Percentiles rank a stretch among this genome's conserved stretches.
phyloP scores from a whole-genome alignment of 176 grass and related monocot genomes.

The Poa pratensis region DNA sequence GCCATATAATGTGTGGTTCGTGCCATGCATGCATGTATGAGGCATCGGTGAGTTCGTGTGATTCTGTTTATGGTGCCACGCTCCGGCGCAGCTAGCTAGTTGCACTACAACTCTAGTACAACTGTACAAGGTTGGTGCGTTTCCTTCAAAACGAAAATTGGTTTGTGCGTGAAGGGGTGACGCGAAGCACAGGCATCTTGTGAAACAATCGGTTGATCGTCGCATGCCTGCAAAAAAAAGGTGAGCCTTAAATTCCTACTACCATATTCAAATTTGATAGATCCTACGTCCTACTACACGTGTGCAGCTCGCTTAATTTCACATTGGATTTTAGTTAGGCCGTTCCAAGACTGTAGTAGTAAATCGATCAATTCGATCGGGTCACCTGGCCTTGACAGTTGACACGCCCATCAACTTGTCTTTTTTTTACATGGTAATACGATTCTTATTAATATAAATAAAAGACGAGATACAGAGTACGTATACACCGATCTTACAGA shows the following conservation, averaged over 20 bases:
- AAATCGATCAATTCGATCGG: too few species aligned
- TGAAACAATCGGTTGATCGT: slow-evolving; percentile 38
- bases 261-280: slow-evolving; percentile 16
- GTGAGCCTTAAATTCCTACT: too few species aligned
- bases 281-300: too few species aligned
- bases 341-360: neutral
- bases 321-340: neutral
- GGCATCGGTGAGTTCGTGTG: slow-evolving; percentile 31
- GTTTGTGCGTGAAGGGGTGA: neutral
- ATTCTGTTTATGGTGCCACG: slow-evolving; percentile 56
- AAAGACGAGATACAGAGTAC: too few species aligned
- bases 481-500: too few species aligned
- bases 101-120: too few species aligned
- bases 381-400: too few species aligned
- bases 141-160: neutral
- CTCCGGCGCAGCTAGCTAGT: slow-evolving; percentile 40
- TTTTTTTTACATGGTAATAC: too few species aligned
- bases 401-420: too few species aligned
- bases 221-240: neutral
- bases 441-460: too few species aligned
- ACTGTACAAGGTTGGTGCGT: neutral
- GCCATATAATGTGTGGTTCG: neutral
- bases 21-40: neutral
- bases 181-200: slow-evolving; percentile 29
- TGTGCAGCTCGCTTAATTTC: neutral